phyloP scores from a whole-genome alignment of 2,329 filamentous ascomycete genomes.

The Ophiostoma tasmaniense region DNA sequence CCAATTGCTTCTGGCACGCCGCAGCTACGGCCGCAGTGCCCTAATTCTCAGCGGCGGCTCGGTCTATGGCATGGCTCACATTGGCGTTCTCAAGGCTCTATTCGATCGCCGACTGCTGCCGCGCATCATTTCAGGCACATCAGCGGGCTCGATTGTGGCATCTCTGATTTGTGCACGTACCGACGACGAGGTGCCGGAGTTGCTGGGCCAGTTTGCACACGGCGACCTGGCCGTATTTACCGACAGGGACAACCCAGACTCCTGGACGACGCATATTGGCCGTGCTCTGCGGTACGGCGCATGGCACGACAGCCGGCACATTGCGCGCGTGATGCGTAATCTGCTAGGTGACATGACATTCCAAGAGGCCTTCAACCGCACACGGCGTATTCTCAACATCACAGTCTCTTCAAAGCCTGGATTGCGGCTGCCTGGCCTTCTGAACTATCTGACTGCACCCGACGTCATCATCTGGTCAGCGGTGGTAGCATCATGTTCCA shows the following conservation, averaged over 20 bases:
- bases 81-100: slow-evolving; percentile 76
- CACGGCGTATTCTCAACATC: slow-evolving; percentile 83
- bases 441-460: slow-evolving; percentile 89
- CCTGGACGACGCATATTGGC: slow-evolving; percentile 58
- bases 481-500: slow-evolving; percentile 90
- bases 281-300: slow-evolving; percentile 73
- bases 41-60: slow-evolving; percentile 77
- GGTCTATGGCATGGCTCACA: slow-evolving; percentile 87
- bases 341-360: slow-evolving; percentile 87
- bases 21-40: slow-evolving; percentile 78
- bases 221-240: slow-evolving; percentile 79
- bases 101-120: slow-evolving; percentile 68
- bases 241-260: slow-evolving; percentile 48
- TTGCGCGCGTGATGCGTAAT: slow-evolving; percentile 71
- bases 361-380: slow-evolving; percentile 92
- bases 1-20: slow-evolving; percentile 60
- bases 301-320: slow-evolving; percentile 75
- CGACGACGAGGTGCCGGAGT: slow-evolving; percentile 65
- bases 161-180: slow-evolving; percentile 70
- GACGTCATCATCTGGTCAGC: slow-evolving; percentile 96
- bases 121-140: slow-evolving; percentile 79
- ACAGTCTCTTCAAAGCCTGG: slow-evolving; percentile 81
- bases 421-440: slow-evolving; percentile 74
- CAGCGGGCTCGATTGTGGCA: slow-evolving; percentile 78
- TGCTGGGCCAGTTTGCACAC: slow-evolving; percentile 64